phyloP scores from a whole-genome alignment of 805 yeast species.

The Lipomyces sp. region DNA sequence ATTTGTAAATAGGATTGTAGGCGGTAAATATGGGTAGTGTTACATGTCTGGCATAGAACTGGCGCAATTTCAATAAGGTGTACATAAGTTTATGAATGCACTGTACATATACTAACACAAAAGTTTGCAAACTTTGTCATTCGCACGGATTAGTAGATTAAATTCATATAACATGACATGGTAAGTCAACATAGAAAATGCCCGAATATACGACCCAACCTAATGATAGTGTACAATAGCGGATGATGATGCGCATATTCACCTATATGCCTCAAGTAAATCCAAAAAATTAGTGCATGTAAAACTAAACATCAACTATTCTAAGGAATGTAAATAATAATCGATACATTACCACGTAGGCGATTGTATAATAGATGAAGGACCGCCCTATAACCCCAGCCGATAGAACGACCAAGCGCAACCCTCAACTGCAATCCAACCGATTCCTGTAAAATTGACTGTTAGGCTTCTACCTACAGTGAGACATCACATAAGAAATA shows the following conservation, averaged over 20 bases:
- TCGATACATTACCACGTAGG: neutral
- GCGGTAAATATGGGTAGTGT: neutral
- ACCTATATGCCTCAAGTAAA: neutral
- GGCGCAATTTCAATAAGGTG: neutral
- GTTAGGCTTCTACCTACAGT: neutral
- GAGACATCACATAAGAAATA: neutral
- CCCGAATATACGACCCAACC: neutral
- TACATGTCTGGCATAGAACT: neutral
- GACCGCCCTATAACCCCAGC: neutral
- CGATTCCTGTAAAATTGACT: conserved; percentile 46
- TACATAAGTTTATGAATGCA: neutral
- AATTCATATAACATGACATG: neutral
- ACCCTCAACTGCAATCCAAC: conserved; percentile 53
- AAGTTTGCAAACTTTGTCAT: neutral
- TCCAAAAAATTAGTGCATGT: neutral
- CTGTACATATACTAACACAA: neutral
- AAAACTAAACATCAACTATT: conserved; percentile 3
- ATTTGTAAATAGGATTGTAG: neutral
- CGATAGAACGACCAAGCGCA: conserved; percentile 15
- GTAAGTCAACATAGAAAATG: neutral
- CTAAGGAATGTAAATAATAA: neutral
- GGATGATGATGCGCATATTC: neutral
- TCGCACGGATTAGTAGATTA: neutral
- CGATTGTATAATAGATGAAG: neutral
- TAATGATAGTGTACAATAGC: neutral